These are phyloP conservation scores for Rosa chinensis DNA, from an alignment of 306 rosid species.

Conservation along the genomic window DNA sequence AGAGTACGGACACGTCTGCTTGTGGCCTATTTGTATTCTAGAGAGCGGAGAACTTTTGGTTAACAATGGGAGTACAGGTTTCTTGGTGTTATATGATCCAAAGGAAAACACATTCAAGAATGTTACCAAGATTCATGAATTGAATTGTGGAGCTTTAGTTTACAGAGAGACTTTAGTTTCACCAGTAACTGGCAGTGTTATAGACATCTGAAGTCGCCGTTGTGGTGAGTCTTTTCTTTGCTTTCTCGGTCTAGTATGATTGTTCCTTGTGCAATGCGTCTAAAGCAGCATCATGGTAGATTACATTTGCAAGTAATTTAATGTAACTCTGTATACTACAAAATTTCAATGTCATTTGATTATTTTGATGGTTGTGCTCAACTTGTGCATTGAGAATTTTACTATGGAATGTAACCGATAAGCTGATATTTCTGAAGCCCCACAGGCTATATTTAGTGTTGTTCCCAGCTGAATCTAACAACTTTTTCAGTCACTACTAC, in stretches of 20 bases:
- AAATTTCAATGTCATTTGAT: too few relatives aligned
- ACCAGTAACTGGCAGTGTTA: background rate
- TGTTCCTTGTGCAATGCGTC: background rate
- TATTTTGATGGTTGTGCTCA: background rate
- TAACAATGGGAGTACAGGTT: background rate
- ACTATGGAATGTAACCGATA: background rate
- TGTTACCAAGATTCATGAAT: background rate
- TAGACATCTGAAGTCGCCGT: background rate
- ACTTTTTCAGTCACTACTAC: background rate
- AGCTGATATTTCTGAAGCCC: background rate
- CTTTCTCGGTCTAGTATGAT: background rate
- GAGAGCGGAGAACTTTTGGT: background rate
- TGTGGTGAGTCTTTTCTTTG: background rate
- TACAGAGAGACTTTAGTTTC: background rate
- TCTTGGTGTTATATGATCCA: background rate
- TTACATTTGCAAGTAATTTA: background rate
- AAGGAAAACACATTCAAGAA: background rate
- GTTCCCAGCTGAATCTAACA: too few relatives aligned
- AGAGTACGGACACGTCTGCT: background rate
- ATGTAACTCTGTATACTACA: background rate
- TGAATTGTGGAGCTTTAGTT: background rate
- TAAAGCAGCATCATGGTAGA: background rate
- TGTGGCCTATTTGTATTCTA: background rate
- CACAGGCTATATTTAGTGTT: background rate
- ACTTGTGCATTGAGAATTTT: background rate